Evolutionary conservation across 352 stramenopile species (phyloP), one percentile per base, ranked within the genome.

Genomic region (Globisporangium nagaii): DNA sequence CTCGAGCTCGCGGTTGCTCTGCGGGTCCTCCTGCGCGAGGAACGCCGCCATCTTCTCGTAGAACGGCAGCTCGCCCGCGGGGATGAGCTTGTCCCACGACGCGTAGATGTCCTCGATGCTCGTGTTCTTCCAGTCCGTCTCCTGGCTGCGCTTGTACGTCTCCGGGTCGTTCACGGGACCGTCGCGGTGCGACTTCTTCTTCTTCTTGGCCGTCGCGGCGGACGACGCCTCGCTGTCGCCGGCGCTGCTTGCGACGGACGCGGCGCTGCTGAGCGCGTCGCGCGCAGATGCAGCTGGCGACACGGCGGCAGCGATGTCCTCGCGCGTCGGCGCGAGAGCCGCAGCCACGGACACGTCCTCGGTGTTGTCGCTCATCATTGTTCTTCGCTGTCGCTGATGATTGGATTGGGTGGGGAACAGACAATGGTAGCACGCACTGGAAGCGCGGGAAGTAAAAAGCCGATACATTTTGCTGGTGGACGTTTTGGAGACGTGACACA

Each of bases 81-180:
- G 79, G 20, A 95, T 74, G 48, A 96, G 73, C 64, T 85, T 84
- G 68, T 96, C 85, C 84, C 84, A 95, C 20, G 66, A 68, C 9
- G 72, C 56, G 60, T 95, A 96, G 50, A 96, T 96, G 66, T 96
- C 88, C 25, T 93, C 88, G 42, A 96, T 63, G 37, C 67, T 75
- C 53, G 75, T 86, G 54, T 93, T 88, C 59, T 91, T 91, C 77
- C 84, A 91, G 58, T 90, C 68, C 2, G 43, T 50, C 30, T 82
- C 78, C 24, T 85, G 76, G 58, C 80, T 92, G 61, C 84, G 82
- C 70, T 95, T 95, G 76, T 93, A 95, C 30, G 83, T 93, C 43
- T 71, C 77, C 6, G 84, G 84, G 66, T 95, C 82, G 58, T 92
- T 92, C 51, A 84, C 70, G 24, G 82, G 67, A 4, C 73, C 67